Evolutionary conservation across 2,329 filamentous ascomycete genomes (phyloP).

Genomic region (Anisogramma anomala): DNA sequence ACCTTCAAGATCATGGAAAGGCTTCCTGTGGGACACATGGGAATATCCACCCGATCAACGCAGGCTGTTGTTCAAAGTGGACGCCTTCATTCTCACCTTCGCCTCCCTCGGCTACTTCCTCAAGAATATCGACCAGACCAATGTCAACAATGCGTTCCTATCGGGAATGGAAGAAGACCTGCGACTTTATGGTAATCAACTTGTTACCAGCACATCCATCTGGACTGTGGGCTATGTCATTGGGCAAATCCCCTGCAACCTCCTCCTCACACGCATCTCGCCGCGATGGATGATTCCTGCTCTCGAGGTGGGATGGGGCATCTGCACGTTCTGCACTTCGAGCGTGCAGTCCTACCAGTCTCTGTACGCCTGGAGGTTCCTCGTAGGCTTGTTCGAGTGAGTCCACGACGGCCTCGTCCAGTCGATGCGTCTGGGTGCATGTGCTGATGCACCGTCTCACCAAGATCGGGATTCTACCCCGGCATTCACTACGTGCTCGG

Average conservation of each 20-base stretch:
- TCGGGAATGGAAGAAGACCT: slow-evolving; percentile 36
- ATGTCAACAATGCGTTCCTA: slow-evolving; percentile 27
- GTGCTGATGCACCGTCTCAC: neutral
- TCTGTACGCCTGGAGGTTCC: slow-evolving; percentile 12
- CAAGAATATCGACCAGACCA: slow-evolving; percentile 28
- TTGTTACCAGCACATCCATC: slow-evolving; percentile 25
- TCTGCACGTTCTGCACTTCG: slow-evolving; percentile 17
- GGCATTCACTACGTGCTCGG: slow-evolving; percentile 32
- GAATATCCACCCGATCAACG: slow-evolving; percentile 24
- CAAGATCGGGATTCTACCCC: slow-evolving; percentile 10
- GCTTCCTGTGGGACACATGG: slow-evolving; percentile 28
- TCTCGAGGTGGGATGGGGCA: slow-evolving; percentile 23
- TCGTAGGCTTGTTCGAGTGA: slow-evolving; percentile 22
- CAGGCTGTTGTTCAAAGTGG: slow-evolving; percentile 24
- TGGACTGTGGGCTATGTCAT: slow-evolving; percentile 21
- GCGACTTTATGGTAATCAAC: slow-evolving; percentile 22
- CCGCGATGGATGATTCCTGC: slow-evolving; percentile 23
- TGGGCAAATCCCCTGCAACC: slow-evolving; percentile 19
- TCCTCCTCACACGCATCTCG: slow-evolving; percentile 17
- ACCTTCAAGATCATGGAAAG: slow-evolving; percentile 23
- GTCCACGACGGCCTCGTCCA: too few relatives aligned
- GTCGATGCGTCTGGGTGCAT: neutral
- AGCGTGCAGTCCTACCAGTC: slow-evolving; percentile 18
- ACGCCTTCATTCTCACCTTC: slow-evolving; percentile 25
- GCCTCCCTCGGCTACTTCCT: slow-evolving; percentile 25